Evolutionary conservation across 176 grass and related monocot species (phyloP).

Genomic region (Echinochloa phyllopogon): DNA sequence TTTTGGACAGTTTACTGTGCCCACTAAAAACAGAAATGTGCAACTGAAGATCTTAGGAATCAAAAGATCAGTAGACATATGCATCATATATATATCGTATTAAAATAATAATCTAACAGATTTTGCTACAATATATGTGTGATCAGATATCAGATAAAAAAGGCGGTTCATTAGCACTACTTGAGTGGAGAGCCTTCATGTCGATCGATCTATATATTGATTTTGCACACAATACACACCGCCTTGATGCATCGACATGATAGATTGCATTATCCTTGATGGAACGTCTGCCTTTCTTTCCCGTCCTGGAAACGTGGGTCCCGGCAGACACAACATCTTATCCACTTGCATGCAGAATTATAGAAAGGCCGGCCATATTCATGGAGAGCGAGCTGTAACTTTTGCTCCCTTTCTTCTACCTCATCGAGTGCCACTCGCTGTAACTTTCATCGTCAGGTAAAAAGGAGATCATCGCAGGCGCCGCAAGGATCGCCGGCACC

Average conservation of each 20-base stretch:
- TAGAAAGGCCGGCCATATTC: constrained; percentile 21
- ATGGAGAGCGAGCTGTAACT: constrained; percentile 14
- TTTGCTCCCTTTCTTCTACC: constrained; percentile 25
- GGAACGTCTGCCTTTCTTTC: background rate
- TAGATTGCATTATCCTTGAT: constrained; percentile 17
- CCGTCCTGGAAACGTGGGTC: constrained; percentile 13
- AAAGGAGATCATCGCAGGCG: background rate
- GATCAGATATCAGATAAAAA: background rate
- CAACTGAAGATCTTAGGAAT: background rate
- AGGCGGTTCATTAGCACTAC: background rate
- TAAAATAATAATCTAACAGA: background rate
- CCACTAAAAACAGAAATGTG: background rate
- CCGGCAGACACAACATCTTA: constrained; percentile 23
- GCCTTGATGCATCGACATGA: constrained; percentile 5
- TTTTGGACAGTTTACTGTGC: background rate
- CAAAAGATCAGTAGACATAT: background rate
- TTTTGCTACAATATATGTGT: too few relatives aligned
- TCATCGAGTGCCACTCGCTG: constrained; percentile 41
- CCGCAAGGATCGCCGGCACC: background rate
- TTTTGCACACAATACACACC: background rate
- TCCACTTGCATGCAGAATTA: constrained; percentile 56
- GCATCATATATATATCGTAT: background rate
- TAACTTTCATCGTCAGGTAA: constrained; percentile 42
- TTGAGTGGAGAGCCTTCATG: background rate
- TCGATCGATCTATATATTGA: background rate